Evolutionary conservation across 2,329 filamentous ascomycete species (phyloP), one percentile per base, ranked within the genome.

Genomic region (Samsoniella hepiali): DNA sequence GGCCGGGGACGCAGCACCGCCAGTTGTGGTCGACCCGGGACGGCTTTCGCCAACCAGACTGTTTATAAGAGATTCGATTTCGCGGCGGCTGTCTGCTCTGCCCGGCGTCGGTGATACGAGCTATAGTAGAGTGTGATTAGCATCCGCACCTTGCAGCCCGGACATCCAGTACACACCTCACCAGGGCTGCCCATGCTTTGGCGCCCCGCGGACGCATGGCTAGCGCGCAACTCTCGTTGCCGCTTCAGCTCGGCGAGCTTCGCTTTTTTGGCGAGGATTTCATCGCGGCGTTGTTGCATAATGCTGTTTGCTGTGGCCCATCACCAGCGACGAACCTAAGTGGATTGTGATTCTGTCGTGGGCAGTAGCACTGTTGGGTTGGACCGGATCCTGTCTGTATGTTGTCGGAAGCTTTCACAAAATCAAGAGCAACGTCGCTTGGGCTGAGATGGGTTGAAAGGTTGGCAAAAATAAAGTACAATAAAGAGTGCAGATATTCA

Each of bases 191-290:
- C 87, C 70, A 88, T 81, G 74, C 87, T 90, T 72, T 88, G 84
- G 69, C 92, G 86, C 69, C 82, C 87, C 66, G 84, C 84, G 65
- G 83, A 86, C 70, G 91, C 87, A 74, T 96, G 91, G 73, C 85
- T 91, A 67, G 91, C 86, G 65, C 93, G 86, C 70, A 94, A 80
- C 75, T 96, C 93, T 70, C 95, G 87, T 79, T 97, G 93, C 66
- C 91, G 87, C 81, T 97, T 97, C 68, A 99, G 85, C 83, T 98
- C 95, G 57, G 91, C 93, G 71, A 99, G 91, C 82, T 95, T 97
- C 67, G 93, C 94, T 82, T 91, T 94, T 81, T 99, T 99, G 69
- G 93, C 93, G 71, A 95, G 82, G 70, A 99, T 97, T 82, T 99
- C 95, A 82, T 97, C 93, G 81, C 92, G 90, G 71, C 93, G 90